These are phyloP conservation scores for Lactarius tabidus DNA, from an alignment of 768 basidiomycete species.

Conservation along the genomic window DNA sequence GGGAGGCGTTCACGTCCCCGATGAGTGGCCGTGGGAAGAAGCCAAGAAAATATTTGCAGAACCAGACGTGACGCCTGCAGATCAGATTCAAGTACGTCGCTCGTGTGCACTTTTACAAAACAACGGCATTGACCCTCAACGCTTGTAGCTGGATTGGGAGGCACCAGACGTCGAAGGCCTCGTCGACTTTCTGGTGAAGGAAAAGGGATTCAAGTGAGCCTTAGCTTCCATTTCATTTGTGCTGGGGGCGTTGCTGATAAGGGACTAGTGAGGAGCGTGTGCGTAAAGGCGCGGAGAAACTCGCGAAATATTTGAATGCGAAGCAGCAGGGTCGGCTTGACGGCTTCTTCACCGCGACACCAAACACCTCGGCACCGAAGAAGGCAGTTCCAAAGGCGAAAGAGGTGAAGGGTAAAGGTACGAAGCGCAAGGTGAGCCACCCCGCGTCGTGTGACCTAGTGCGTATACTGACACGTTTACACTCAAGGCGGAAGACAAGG, in stretches of 20 bases:
- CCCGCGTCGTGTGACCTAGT: neutral
- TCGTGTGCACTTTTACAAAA: neutral
- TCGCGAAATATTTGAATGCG: slow-evolving; percentile 76
- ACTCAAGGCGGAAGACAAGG: slow-evolving; percentile 36
- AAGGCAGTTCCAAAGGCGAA: slow-evolving; percentile 39
- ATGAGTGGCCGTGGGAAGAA: slow-evolving; percentile 96
- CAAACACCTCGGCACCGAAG: slow-evolving; percentile 52
- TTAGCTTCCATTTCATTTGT: neutral
- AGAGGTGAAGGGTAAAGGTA: slow-evolving; percentile 33
- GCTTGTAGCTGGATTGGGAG: slow-evolving; percentile 83
- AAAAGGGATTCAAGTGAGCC: slow-evolving; percentile 93
- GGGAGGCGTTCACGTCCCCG: slow-evolving; percentile 77
- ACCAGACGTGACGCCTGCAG: slow-evolving; percentile 85
- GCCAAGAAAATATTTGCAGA: slow-evolving; percentile 87
- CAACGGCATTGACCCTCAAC: neutral
- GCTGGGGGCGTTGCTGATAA: neutral
- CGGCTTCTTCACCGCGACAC: slow-evolving; percentile 84
- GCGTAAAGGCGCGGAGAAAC: slow-evolving; percentile 90
- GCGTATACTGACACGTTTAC: neutral
- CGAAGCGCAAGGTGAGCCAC: slow-evolving; percentile 50
- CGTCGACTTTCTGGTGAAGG: slow-evolving; percentile 86
- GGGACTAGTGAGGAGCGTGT: slow-evolving; percentile 86
- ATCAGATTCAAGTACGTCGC: slow-evolving; percentile 69
- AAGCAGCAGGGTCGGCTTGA: slow-evolving; percentile 98
- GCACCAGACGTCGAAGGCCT: slow-evolving; percentile 90